Percentiles rank a stretch among this genome's conserved stretches.
phyloP scores from a whole-genome alignment of 306 rosid genomes.

The Leucaena leucocephala region DNA sequence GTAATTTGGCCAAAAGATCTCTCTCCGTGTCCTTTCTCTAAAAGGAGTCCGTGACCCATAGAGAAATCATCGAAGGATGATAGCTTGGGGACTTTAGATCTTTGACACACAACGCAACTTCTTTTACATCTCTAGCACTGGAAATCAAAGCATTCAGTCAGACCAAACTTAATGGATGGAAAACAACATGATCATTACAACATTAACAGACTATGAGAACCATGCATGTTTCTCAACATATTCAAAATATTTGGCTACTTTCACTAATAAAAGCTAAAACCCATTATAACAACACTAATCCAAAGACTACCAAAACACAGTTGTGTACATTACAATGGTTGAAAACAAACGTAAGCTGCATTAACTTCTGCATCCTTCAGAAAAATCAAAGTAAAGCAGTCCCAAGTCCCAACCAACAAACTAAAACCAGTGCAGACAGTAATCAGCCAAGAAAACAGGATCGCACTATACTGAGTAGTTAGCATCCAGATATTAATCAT shows the following conservation, averaged over 20 bases:
- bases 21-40: slow-evolving; percentile 81
- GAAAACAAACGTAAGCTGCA: not conserved
- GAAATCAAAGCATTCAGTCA: slow-evolving; percentile 31
- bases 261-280: not conserved
- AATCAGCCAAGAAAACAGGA: not conserved
- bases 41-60: slow-evolving; percentile 85
- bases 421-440: not conserved
- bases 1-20: slow-evolving; percentile 69
- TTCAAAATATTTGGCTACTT: not conserved
- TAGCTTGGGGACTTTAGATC: slow-evolving; percentile 80
- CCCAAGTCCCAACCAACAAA: not conserved
- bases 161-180: slow-evolving; percentile 16
- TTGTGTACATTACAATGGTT: not conserved
- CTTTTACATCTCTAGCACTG: slow-evolving; percentile 86
- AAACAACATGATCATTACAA: slow-evolving; percentile 3
- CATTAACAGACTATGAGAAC: slow-evolving; percentile 1
- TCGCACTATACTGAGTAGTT: not conserved
- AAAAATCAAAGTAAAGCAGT: not conserved
- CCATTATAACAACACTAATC: not conserved
- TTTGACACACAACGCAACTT: slow-evolving; percentile 69
- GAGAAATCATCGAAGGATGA: slow-evolving; percentile 79
- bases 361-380: not conserved
- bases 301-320: not conserved
- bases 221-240: not conserved
- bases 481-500: not conserved